A percentile compares a stretch with the other conserved stretches of the same genome.
Evolutionary conservation across 805 yeast genomes (phyloP).

Genomic region (Wickerhamiella azymoides): DNA sequence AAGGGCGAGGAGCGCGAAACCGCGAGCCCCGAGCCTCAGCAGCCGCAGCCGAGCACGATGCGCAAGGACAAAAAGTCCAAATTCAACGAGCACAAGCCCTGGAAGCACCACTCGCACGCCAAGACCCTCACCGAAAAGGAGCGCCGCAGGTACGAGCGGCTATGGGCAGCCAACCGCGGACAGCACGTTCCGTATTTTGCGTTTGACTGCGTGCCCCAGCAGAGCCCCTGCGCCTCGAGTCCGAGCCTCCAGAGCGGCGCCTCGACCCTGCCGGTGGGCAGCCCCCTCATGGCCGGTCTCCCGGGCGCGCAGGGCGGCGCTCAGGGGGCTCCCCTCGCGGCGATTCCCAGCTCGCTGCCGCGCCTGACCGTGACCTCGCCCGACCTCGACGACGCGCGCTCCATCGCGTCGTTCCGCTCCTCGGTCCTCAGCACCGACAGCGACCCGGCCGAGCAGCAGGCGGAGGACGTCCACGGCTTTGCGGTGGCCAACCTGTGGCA

Average conservation of each 20-base stretch:
- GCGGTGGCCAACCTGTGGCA: constrained; percentile 73
- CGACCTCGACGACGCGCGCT: constrained; percentile 2
- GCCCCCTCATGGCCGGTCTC: background rate
- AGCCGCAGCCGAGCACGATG: constrained; percentile 12
- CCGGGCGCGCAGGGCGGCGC: background rate
- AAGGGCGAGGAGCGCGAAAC: background rate
- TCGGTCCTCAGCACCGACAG: background rate
- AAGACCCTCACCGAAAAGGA: constrained; percentile 38
- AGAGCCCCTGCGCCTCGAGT: background rate
- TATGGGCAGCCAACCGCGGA: constrained; percentile 85
- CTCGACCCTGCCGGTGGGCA: constrained; percentile 7
- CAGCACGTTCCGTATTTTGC: constrained; percentile 16
- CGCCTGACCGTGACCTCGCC: constrained; percentile 1
- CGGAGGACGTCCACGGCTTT: constrained; percentile 35
- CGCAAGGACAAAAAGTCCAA: constrained; percentile 29
- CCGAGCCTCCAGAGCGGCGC: constrained; percentile 1
- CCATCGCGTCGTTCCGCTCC: constrained; percentile 1
- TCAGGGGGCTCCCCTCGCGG: background rate
- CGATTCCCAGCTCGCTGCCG: background rate
- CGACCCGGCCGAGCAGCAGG: background rate
- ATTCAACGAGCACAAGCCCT: constrained; percentile 83
- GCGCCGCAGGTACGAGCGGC: constrained; percentile 78
- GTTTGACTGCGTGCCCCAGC: background rate
- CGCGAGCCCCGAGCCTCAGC: background rate
- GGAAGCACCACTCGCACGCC: constrained; percentile 71